Evolutionary conservation across 2,329 filamentous ascomycete species (phyloP).

Genomic region (Fusarium continuum): DNA sequence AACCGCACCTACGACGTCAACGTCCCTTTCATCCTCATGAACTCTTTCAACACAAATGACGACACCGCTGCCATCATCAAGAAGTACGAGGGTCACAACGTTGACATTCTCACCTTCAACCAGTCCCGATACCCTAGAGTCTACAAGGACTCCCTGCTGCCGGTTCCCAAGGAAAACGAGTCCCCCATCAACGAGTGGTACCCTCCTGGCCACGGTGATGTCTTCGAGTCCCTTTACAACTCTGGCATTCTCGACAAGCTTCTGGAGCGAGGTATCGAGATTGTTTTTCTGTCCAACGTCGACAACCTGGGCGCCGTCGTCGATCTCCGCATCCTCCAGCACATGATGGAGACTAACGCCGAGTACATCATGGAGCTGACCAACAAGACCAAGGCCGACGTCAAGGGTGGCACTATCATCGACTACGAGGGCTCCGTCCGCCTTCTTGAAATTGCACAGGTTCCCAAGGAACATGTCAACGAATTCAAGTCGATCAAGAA

Average conservation of each 20-base stretch:
- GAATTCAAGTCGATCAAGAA: slow-evolving; percentile 99
- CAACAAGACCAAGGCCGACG: slow-evolving; percentile 99
- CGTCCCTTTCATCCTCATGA: slow-evolving; percentile 98
- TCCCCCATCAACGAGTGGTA: slow-evolving; percentile 97
- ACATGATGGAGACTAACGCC: slow-evolving; percentile 97
- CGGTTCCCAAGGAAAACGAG: slow-evolving; percentile 88
- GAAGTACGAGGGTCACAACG: slow-evolving; percentile 99
- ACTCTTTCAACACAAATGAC: slow-evolving; percentile 99
- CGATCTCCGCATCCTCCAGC: slow-evolving; percentile 96
- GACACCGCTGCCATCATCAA: slow-evolving; percentile 99
- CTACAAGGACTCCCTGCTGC: slow-evolving; percentile 96
- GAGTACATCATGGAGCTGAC: slow-evolving; percentile 99
- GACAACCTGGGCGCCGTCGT: slow-evolving; percentile 99
- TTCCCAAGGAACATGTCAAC: slow-evolving; percentile 99
- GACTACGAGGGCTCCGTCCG: slow-evolving; percentile 98
- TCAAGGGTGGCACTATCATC: slow-evolving; percentile 99
- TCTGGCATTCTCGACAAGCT: slow-evolving; percentile 98
- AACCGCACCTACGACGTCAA: slow-evolving; percentile 98
- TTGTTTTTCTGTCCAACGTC: slow-evolving; percentile 98
- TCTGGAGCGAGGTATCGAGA: slow-evolving; percentile 92
- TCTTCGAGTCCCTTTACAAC: slow-evolving; percentile 99
- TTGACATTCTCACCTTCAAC: slow-evolving; percentile 99
- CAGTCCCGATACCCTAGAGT: slow-evolving; percentile 98
- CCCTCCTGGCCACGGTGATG: slow-evolving; percentile 98
- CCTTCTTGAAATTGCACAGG: slow-evolving; percentile 97